Evolutionary conservation across 129 eudicot species (phyloP), one percentile per base, ranked within the genome.

Genomic region (Artemisia argyi): DNA sequence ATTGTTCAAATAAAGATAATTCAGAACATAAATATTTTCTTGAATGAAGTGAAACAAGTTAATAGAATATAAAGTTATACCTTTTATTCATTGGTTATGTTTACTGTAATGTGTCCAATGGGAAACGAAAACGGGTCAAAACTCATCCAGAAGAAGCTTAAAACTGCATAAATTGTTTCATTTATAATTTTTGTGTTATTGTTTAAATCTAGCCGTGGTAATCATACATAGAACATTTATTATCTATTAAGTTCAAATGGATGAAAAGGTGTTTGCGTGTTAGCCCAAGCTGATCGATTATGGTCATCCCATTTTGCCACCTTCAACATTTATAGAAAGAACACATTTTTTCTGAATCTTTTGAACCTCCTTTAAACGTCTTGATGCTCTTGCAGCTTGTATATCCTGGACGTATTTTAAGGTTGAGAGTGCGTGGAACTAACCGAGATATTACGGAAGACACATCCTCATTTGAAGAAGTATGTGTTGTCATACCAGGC

Each of bases 401-500:
- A 66, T 84, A 91, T 80, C 81, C 89, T 55, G 99, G 83, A 58
- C 76, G 83, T 83, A 95, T 90, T 86, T 82, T 90, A 54, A 86
- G 80, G 81, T 65, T 95, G 51, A 86, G 99, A 80, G 96, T 95
- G 24, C 99, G 97, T 72, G 97, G 96, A 52, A 86, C 88, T 35
- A 95, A 91, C 61, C 81, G 81, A 71, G 99, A 95, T 76, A 78
- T 91, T 53, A 79, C 85, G 1, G 91, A 88, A 76, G 95, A 90
- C 82, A 61, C 88, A 35, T 85, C 97, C 11, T 84, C 89, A 9
- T 78, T 30, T 55, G 97, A 95, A 75, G 99, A 95, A 85, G 88
- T 95, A 62, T 90, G 95, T 52, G 85, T 86, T 65, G 91, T 95
- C 66, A 77, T 88, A 79, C 84, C 91, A 18, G 96, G 93, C 35